phyloP scores from a whole-genome alignment of 2,329 filamentous ascomycete species.

The Colletotrichum zoysiae region DNA sequence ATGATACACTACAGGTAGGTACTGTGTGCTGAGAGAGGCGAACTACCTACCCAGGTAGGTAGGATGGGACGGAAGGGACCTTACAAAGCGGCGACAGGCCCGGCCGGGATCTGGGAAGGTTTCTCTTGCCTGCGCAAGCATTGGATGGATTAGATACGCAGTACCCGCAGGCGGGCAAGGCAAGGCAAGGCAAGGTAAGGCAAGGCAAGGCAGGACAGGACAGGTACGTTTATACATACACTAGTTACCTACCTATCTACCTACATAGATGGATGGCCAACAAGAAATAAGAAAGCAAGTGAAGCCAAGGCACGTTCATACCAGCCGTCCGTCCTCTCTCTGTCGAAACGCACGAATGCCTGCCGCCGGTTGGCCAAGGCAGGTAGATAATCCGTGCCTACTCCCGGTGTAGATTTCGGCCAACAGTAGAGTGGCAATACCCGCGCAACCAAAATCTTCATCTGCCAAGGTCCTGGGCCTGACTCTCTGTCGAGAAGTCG shows the following conservation, averaged over 20 bases:
- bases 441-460: neutral
- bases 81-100: conserved; percentile 35
- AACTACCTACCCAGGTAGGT: neutral
- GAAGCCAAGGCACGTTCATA: neutral
- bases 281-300: conserved; percentile 3
- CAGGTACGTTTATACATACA: neutral
- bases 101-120: conserved; percentile 30
- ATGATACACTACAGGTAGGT: neutral
- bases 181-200: conserved; percentile 1
- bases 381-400: neutral
- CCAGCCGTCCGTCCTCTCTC: neutral
- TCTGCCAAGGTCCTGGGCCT: conserved; percentile 1
- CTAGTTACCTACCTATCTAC: too few relatives aligned
- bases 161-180: conserved; percentile 1
- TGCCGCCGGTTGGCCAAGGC: neutral
- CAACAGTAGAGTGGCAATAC: conserved; percentile 5
- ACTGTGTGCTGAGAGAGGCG: neutral
- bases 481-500: neutral
- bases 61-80: neutral
- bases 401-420: neutral
- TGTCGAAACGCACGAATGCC: neutral
- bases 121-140: conserved; percentile 17
- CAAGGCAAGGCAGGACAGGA: neutral
- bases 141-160: conserved; percentile 12
- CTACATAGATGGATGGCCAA: neutral